phyloP scores from a whole-genome alignment of 129 eudicot genomes.

The Chrysanthemum lavandulifolium region DNA sequence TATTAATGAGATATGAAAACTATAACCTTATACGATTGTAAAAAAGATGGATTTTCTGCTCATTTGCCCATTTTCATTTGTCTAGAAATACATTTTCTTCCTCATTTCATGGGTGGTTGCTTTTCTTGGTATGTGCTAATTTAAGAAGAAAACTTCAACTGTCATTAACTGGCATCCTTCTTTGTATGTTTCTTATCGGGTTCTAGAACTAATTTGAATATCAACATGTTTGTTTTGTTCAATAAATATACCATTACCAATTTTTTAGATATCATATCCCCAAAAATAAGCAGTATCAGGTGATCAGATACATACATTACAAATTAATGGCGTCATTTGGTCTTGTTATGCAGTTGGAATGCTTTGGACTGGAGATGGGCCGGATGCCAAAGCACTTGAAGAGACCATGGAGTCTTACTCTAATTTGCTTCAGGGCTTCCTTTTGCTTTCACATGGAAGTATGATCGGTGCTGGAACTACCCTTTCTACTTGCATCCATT shows the following conservation, averaged over 20 bases:
- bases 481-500: conserved; percentile 62
- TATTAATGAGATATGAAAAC: too few species aligned
- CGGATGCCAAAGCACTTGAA: conserved; percentile 71
- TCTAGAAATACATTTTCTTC: too few species aligned
- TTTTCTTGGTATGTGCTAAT: too few species aligned
- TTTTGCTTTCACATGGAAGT: conserved; percentile 77
- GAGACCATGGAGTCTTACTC: conserved; percentile 83
- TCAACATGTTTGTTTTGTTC: background rate
- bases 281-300: too few species aligned
- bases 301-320: background rate
- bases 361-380: conserved; percentile 74
- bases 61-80: too few species aligned
- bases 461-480: conserved; percentile 84
- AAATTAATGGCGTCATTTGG: background rate
- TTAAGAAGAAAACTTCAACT: too few species aligned
- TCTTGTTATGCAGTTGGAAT: conserved; percentile 61
- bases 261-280: background rate
- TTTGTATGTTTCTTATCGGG: too few species aligned
- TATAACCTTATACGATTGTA: too few species aligned
- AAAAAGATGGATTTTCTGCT: too few species aligned
- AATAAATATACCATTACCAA: background rate
- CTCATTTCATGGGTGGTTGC: too few species aligned
- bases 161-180: too few species aligned
- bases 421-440: conserved; percentile 80
- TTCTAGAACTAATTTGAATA: too few species aligned